A percentile compares a stretch with the other conserved stretches of the same genome.
These are phyloP conservation scores for Acorus gramineus DNA, from an alignment of 106 monocot species.

Conservation along the genomic window DNA sequence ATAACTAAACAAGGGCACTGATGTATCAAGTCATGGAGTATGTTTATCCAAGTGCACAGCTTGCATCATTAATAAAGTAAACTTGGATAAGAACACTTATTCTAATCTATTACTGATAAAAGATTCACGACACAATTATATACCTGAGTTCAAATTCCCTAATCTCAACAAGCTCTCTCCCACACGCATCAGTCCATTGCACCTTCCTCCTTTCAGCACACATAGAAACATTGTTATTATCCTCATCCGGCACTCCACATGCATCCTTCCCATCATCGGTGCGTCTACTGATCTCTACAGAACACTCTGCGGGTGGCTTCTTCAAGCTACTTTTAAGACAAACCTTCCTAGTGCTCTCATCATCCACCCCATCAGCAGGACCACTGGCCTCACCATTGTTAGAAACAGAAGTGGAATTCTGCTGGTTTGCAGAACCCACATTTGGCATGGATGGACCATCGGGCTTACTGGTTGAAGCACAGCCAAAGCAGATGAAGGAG, in stretches of 20 bases:
- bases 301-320: slow-evolving; percentile 22
- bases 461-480: slow-evolving; percentile 19
- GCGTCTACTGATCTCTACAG: slow-evolving; percentile 7
- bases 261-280: slow-evolving; percentile 7
- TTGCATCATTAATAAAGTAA: too few relatives aligned
- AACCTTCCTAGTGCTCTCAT: slow-evolving; percentile 28
- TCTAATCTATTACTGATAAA: too few relatives aligned
- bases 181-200: slow-evolving; percentile 86
- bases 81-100: too few relatives aligned
- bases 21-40: too few relatives aligned
- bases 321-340: slow-evolving; percentile 66
- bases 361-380: slow-evolving; percentile 10
- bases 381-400: slow-evolving; percentile 9
- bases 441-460: slow-evolving; percentile 34
- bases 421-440: slow-evolving; percentile 18
- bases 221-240: slow-evolving; percentile 10
- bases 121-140: background rate
- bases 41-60: too few relatives aligned
- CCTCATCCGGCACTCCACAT: slow-evolving; percentile 22
- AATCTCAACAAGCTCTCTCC: slow-evolving; percentile 73
- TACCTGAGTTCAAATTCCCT: slow-evolving; percentile 91
- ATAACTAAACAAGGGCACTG: too few relatives aligned
- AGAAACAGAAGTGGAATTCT: slow-evolving; percentile 13
- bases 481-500: slow-evolving; percentile 37
- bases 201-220: slow-evolving; percentile 56